phyloP scores from a whole-genome alignment of 805 yeast species.

The Wickerhamomyces xylosicus region DNA sequence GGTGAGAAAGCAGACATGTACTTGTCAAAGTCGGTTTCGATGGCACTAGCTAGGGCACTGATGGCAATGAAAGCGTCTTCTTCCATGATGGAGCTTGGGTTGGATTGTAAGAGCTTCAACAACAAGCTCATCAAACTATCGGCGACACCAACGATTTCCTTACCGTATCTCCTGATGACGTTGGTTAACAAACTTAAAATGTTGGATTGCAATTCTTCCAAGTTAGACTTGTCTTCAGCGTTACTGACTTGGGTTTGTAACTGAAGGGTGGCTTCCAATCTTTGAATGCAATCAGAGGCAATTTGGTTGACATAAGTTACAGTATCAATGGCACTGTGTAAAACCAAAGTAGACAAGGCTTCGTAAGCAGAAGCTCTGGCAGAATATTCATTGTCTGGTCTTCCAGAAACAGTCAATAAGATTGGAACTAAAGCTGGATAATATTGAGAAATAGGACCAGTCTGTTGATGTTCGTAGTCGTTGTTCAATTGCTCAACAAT shows the following conservation, averaged over 20 bases:
- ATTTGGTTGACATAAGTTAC: slow-evolving; percentile 59
- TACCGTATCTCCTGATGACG: slow-evolving; percentile 53
- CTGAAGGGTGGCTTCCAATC: slow-evolving; percentile 61
- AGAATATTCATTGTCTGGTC: slow-evolving; percentile 73
- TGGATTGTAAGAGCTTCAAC: slow-evolving; percentile 53
- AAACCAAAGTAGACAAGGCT: slow-evolving; percentile 75
- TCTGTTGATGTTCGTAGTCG: slow-evolving; percentile 29
- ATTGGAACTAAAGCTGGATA: slow-evolving; percentile 62
- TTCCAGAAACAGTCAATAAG: slow-evolving; percentile 57
- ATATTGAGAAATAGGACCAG: slow-evolving; percentile 65
- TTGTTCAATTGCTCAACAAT: slow-evolving; percentile 72
- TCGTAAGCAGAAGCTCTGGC: slow-evolving; percentile 96
- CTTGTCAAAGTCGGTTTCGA: slow-evolving; percentile 58
- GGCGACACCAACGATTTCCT: slow-evolving; percentile 54
- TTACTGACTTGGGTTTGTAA: slow-evolving; percentile 48
- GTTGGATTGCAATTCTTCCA: slow-evolving; percentile 85
- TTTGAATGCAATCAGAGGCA: slow-evolving; percentile 62
- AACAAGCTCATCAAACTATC: slow-evolving; percentile 82
- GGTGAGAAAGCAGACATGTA: slow-evolving; percentile 82
- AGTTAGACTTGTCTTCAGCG: slow-evolving; percentile 62
- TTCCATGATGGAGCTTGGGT: slow-evolving; percentile 67
- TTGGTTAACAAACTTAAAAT: slow-evolving; percentile 17
- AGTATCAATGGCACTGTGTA: slow-evolving; percentile 61
- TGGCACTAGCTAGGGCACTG: slow-evolving; percentile 78
- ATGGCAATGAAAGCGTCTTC: slow-evolving; percentile 92